Percentiles rank a stretch among this genome's conserved stretches.
These are phyloP conservation scores for Neonectria magnoliae DNA, from an alignment of 2,329 filamentous ascomycete species.

Conservation along the genomic window DNA sequence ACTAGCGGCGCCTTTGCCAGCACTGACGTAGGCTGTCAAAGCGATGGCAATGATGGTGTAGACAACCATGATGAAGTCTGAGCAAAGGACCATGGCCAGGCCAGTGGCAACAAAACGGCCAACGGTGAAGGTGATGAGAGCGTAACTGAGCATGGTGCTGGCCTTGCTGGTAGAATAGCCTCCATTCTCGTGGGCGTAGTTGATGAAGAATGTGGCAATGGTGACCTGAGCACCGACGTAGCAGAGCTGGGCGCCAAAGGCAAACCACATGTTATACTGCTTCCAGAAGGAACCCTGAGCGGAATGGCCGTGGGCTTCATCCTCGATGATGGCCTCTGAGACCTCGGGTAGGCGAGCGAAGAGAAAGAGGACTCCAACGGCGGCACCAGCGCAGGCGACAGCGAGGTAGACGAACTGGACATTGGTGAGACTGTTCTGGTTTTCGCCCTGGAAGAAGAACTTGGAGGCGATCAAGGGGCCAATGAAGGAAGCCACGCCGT, in stretches of 20 bases:
- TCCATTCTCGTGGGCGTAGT: conserved; percentile 72
- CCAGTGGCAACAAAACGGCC: conserved; percentile 74
- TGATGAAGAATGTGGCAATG: conserved; percentile 76
- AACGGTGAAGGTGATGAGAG: conserved; percentile 78
- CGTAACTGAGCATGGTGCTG: conserved; percentile 76
- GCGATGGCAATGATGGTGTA: conserved; percentile 73
- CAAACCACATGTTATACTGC: conserved; percentile 81
- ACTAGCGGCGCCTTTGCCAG: conserved; percentile 53
- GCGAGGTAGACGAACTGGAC: conserved; percentile 82
- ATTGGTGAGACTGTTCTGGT: conserved; percentile 66
- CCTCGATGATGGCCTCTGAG: conserved; percentile 56
- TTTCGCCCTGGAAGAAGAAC: conserved; percentile 74
- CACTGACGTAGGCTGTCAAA: conserved; percentile 58
- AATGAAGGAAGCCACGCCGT: conserved; percentile 77
- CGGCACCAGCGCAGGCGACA: conserved; percentile 74
- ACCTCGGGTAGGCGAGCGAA: conserved; percentile 77
- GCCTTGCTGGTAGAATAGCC: conserved; percentile 58
- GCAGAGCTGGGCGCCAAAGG: conserved; percentile 79
- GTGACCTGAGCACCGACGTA: conserved; percentile 79
- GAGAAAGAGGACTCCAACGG: conserved; percentile 72
- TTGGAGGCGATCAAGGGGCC: conserved; percentile 78
- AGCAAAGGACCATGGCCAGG: conserved; percentile 73
- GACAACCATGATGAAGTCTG: conserved; percentile 74
- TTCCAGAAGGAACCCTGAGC: conserved; percentile 72
- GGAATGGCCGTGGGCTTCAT: conserved; percentile 59